Percentiles rank a stretch among this genome's conserved stretches.
Evolutionary conservation across 2,329 filamentous ascomycete genomes (phyloP).

Genomic region (Colletotrichum australisinense): DNA sequence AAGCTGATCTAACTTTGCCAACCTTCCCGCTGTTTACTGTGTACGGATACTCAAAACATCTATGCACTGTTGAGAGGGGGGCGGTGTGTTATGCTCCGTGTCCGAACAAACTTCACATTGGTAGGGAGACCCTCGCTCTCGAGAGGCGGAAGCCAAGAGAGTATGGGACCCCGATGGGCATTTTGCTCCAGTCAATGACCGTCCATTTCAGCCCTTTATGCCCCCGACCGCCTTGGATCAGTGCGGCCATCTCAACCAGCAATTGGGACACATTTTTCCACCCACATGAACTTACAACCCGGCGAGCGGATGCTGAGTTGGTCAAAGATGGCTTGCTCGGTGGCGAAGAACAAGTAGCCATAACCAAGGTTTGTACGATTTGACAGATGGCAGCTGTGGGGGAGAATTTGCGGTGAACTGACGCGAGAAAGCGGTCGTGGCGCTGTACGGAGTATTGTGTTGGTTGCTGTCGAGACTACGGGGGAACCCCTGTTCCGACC

Average conservation of each 20-base stretch:
- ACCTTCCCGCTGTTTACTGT: background rate
- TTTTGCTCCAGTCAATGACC: background rate
- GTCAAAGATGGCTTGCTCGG: background rate
- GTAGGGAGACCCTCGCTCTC: background rate
- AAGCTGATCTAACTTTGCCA: background rate
- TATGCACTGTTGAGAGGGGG: background rate
- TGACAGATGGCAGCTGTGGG: constrained; percentile 2
- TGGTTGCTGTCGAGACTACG: background rate
- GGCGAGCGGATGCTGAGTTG: background rate
- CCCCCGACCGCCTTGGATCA: background rate
- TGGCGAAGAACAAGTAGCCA: background rate
- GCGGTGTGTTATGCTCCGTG: background rate
- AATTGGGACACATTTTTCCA: background rate
- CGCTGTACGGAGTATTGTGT: background rate
- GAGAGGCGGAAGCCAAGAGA: background rate
- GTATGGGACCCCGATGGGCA: background rate
- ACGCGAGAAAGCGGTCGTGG: background rate
- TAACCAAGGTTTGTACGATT: background rate
- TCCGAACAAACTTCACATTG: background rate
- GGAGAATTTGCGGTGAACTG: background rate
- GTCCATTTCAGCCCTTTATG: background rate
- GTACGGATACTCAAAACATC: too few species aligned
- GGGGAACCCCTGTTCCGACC: constrained; percentile 1
- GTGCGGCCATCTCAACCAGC: background rate
- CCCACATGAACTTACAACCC: background rate